A percentile compares a stretch with the other conserved stretches of the same genome.
Evolutionary conservation across 345 rosid species (phyloP).

Genomic region (Salix brachista): DNA sequence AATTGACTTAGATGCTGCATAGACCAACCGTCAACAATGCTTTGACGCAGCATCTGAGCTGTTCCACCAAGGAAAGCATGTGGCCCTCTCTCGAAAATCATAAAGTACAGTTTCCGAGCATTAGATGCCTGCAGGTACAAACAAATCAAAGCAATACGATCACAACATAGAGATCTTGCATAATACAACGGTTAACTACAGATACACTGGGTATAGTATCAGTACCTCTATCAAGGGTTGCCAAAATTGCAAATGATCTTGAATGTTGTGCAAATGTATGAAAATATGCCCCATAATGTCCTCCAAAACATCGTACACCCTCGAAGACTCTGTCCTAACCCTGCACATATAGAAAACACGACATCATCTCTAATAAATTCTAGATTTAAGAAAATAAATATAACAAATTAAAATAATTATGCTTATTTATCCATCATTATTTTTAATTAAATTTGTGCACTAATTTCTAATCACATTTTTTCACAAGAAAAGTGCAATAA

Average conservation of each 20-base stretch:
- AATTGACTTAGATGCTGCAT: conserved; percentile 49
- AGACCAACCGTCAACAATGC: conserved; percentile 44
- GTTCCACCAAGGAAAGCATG: conserved; percentile 59
- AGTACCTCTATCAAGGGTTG: conserved; percentile 66
- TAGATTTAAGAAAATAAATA: neutral
- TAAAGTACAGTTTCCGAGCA: conserved; percentile 63
- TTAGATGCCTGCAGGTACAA: conserved; percentile 49
- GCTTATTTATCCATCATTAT: no score
- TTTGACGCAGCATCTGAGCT: conserved; percentile 38
- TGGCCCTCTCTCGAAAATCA: conserved; percentile 92
- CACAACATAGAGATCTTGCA: neutral
- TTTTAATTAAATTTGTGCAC: no score
- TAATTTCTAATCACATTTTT: no score
- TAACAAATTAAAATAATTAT: neutral
- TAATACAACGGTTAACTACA: neutral
- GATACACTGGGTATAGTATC: neutral
- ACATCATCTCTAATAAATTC: neutral
- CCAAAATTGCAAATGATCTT: conserved; percentile 83
- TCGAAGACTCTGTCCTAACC: conserved; percentile 35
- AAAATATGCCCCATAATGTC: conserved; percentile 56
- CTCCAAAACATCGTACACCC: conserved; percentile 52
- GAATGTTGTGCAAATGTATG: conserved; percentile 53
- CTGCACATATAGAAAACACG: conserved; percentile 21
- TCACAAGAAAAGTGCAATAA: no score
- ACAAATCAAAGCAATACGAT: neutral